Evolutionary conservation across 2,329 filamentous ascomycete genomes (phyloP).

Genomic region (Fonsecaea pedrosoi): DNA sequence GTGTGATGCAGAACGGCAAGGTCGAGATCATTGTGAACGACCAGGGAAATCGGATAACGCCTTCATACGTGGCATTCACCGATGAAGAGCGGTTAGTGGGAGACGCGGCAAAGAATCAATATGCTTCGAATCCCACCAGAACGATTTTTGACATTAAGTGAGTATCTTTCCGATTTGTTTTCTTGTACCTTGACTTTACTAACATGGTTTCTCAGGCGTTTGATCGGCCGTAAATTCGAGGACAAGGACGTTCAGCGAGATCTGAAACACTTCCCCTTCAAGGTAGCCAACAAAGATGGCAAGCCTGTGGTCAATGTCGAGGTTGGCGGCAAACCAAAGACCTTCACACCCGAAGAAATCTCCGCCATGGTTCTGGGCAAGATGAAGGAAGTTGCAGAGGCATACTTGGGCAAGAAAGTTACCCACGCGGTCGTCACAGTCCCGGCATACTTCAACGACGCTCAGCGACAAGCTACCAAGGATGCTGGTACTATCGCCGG

Average conservation of each 20-base stretch:
- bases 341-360: slow-evolving; percentile 70
- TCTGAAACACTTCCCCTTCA: slow-evolving; percentile 98
- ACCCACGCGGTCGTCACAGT: slow-evolving; percentile 82
- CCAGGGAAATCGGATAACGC: slow-evolving; percentile 95
- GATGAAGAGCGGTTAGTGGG: slow-evolving; percentile 96
- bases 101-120: slow-evolving; percentile 97
- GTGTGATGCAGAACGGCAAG: slow-evolving; percentile 94
- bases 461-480: slow-evolving; percentile 96
- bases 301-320: slow-evolving; percentile 82
- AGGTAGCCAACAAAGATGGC: slow-evolving; percentile 84
- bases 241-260: slow-evolving; percentile 91
- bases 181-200: not conserved
- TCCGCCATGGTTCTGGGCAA: slow-evolving; percentile 71
- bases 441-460: slow-evolving; percentile 98
- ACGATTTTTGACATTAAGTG: slow-evolving; percentile 86
- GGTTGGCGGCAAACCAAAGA: slow-evolving; percentile 64
- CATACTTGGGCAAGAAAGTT: slow-evolving; percentile 66
- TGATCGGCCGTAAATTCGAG: slow-evolving; percentile 82
- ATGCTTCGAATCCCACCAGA: slow-evolving; percentile 75
- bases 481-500: slow-evolving; percentile 91
- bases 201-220: slow-evolving; percentile 62
- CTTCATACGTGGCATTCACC: slow-evolving; percentile 94
- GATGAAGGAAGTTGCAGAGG: slow-evolving; percentile 71
- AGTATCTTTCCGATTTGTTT: slow-evolving; percentile 49
- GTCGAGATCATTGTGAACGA: slow-evolving; percentile 96